Conservation (phyloP, 2,329 filamentous ascomycete genomes). For the Microcyclosporella mali region DNA sequence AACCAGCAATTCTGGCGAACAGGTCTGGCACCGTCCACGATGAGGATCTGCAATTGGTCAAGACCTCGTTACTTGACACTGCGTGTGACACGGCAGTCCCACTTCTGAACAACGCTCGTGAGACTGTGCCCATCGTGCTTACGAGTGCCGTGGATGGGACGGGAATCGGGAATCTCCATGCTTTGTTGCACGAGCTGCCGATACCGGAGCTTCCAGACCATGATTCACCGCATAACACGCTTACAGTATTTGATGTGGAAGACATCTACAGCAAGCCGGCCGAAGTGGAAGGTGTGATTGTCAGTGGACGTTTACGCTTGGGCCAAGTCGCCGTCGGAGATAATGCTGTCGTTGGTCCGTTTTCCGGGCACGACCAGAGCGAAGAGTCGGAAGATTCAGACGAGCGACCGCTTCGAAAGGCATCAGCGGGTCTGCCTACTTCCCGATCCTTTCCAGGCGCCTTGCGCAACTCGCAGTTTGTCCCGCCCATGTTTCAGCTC, state of each 20-base stretch:
- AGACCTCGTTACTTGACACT: conserved; percentile 53
- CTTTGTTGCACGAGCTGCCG: conserved; percentile 69
- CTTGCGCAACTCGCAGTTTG: conserved; percentile 28
- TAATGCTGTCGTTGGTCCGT: conserved; percentile 71
- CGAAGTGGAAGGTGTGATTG: conserved; percentile 46
- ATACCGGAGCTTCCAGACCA: conserved; percentile 45
- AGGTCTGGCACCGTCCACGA: conserved; percentile 26
- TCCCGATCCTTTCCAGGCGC: conserved; percentile 46
- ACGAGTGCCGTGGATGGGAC: conserved; percentile 81
- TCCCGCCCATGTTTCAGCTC: conserved; percentile 19
- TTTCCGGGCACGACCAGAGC: conserved; percentile 24
- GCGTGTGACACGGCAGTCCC: conserved; percentile 47
- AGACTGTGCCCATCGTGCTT: conserved; percentile 73
- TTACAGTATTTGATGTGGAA: conserved; percentile 73
- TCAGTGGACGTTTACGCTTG: conserved; percentile 78
- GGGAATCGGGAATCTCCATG: conserved; percentile 76
- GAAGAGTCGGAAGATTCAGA: conserved; percentile 35
- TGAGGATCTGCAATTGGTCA: conserved; percentile 53
- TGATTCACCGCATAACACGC: conserved; percentile 27
- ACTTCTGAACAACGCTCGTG: conserved; percentile 43
- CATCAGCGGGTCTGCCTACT: conserved; percentile 30
- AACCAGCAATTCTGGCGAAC: conserved; percentile 60
- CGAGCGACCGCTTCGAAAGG: conserved; percentile 23
- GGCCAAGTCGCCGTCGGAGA: conserved; percentile 74
- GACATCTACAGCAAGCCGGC: conserved; percentile 68